Percentiles rank a stretch among this genome's conserved stretches.
These are phyloP conservation scores for Malassezia nana DNA, from an alignment of 1,284 basidiomycete genomes.

Conservation along the genomic window DNA sequence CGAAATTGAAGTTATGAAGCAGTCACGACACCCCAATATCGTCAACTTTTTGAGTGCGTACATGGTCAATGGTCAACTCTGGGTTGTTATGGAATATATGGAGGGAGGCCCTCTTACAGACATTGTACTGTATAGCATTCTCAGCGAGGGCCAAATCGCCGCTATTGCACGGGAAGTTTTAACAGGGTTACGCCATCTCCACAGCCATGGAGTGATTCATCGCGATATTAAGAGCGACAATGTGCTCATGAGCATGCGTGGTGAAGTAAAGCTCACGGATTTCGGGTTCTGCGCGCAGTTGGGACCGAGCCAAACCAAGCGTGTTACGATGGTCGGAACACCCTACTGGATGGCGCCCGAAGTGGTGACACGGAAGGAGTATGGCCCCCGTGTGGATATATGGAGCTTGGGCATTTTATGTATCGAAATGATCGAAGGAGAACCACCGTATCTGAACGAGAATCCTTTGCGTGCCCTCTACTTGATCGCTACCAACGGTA, in stretches of 20 bases:
- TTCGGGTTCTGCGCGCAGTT: conserved; percentile 99
- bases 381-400: conserved; percentile 96
- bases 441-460: conserved; percentile 94
- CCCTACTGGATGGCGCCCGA: conserved; percentile 99
- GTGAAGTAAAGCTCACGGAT: conserved; percentile 96
- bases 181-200: conserved; percentile 81
- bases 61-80: conserved; percentile 90
- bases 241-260: conserved; percentile 77
- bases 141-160: conserved; percentile 86
- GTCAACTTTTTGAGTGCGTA: conserved; percentile 99
- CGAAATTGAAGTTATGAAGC: conserved; percentile 97
- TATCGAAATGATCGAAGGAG: conserved; percentile 99
- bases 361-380: conserved; percentile 94
- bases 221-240: conserved; percentile 98
- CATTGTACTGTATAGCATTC: conserved; percentile 89
- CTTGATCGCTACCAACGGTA: conserved; percentile 96
- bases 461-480: conserved; percentile 91
- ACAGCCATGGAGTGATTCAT: conserved; percentile 89
- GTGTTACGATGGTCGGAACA: conserved; percentile 99
- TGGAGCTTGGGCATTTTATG: conserved; percentile 99
- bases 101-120: conserved; percentile 82
- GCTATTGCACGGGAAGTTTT: conserved; percentile 81
- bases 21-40: conserved; percentile 89
- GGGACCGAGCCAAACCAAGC: conserved; percentile 79
- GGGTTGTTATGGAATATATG: conserved; percentile 99